Conservation (phyloP, 2,329 filamentous ascomycete species). For the Penicillium sp. region DNA sequence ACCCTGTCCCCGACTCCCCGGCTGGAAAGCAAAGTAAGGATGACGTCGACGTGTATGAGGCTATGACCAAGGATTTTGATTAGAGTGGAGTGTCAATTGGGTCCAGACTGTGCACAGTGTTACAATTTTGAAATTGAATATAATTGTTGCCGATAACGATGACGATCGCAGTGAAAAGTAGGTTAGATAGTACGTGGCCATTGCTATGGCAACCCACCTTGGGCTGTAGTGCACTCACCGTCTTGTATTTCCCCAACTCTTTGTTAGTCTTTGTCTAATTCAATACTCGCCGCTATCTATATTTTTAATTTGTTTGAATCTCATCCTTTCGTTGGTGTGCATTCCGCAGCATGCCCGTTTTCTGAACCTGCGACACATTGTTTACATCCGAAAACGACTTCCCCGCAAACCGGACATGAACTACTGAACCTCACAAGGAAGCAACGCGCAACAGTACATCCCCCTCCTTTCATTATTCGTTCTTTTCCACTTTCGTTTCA, state of each 20-base stretch:
- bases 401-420: slow-evolving; percentile 6
- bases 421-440: slow-evolving; percentile 1
- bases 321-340: slow-evolving; percentile 1
- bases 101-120: neutral
- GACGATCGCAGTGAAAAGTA: neutral
- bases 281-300: neutral
- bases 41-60: slow-evolving; percentile 31
- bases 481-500: slow-evolving; percentile 5
- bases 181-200: slow-evolving; percentile 3
- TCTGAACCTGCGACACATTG: neutral
- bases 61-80: slow-evolving; percentile 32
- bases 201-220: slow-evolving; percentile 31
- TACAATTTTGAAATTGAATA: neutral
- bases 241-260: slow-evolving; percentile 1
- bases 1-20: slow-evolving; percentile 31
- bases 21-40: slow-evolving; percentile 17
- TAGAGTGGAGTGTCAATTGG: slow-evolving; percentile 11
- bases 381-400: slow-evolving; percentile 1
- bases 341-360: slow-evolving; percentile 20
- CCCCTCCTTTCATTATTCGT: slow-evolving; percentile 6
- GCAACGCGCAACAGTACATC: slow-evolving; percentile 20
- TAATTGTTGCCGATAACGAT: neutral
- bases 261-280: neutral
- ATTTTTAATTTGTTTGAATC: neutral
- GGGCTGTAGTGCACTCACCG: neutral